phyloP scores from a whole-genome alignment of 495 filamentous ascomycete species.

The Massariosphaeria phaeospora region DNA sequence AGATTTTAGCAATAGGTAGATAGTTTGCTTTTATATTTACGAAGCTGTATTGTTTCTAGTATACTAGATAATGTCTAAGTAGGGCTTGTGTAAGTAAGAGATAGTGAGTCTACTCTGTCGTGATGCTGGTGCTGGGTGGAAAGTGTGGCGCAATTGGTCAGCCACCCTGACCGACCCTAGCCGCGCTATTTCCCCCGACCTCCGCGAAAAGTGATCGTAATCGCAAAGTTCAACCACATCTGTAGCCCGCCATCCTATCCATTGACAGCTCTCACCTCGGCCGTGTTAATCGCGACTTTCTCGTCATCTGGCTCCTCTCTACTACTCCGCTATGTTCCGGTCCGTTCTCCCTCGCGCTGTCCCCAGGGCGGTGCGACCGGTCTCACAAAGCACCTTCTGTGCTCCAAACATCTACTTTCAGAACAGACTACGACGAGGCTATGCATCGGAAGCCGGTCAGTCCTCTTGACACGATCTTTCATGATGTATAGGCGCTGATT shows the following conservation, averaged over 20 bases:
- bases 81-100: too few species aligned
- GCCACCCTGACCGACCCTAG: background rate
- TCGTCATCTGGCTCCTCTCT: slow-evolving; percentile 31
- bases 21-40: too few species aligned
- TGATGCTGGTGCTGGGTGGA: too few species aligned
- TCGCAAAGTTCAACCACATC: slow-evolving; percentile 15
- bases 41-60: too few species aligned
- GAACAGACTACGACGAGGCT: slow-evolving; percentile 55
- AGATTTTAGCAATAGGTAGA: too few species aligned
- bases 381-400: slow-evolving; percentile 47
- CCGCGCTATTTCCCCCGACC: slow-evolving; percentile 5
- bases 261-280: slow-evolving; percentile 31
- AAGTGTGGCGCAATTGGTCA: too few species aligned
- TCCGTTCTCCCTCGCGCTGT: slow-evolving; percentile 63
- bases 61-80: too few species aligned
- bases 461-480: slow-evolving; percentile 30
- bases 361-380: slow-evolving; percentile 56
- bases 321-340: slow-evolving; percentile 58
- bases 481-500: slow-evolving; percentile 25
- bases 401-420: slow-evolving; percentile 56
- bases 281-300: slow-evolving; percentile 31
- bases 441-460: slow-evolving; percentile 74
- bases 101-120: too few species aligned
- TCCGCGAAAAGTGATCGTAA: slow-evolving; percentile 17
- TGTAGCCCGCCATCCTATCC: slow-evolving; percentile 22